Conservation (phyloP, 2,329 filamentous ascomycete genomes). For the Neocatenulostroma microsporum region DNA sequence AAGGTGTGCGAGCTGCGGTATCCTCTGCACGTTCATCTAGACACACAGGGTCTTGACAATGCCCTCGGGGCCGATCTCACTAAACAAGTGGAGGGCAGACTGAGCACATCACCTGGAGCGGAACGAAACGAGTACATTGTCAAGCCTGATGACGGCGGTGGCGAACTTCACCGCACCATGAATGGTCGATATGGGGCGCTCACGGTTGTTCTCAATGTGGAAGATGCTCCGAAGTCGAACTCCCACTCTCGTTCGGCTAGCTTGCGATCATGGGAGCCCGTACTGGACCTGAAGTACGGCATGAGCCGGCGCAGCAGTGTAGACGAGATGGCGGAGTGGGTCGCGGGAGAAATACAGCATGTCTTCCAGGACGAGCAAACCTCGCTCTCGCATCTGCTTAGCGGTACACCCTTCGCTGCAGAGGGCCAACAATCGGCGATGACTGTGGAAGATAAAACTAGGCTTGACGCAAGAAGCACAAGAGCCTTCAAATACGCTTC, state of each 20-base stretch:
- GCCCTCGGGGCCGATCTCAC: too few species aligned
- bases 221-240: neutral
- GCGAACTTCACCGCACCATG: too few species aligned
- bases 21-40: slow-evolving; percentile 1
- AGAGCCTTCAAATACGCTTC: slow-evolving; percentile 84
- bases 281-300: slow-evolving; percentile 71
- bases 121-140: too few species aligned
- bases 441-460: slow-evolving; percentile 14
- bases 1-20: slow-evolving; percentile 50
- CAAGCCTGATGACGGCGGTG: too few species aligned
- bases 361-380: slow-evolving; percentile 85
- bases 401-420: slow-evolving; percentile 21
- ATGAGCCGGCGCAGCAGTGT: slow-evolving; percentile 46
- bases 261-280: slow-evolving; percentile 60
- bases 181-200: neutral
- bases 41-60: too few species aligned
- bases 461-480: slow-evolving; percentile 63
- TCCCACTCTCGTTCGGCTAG: slow-evolving; percentile 38
- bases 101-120: too few species aligned
- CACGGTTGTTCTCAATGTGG: neutral
- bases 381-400: slow-evolving; percentile 49
- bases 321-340: slow-evolving; percentile 18
- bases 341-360: slow-evolving; percentile 67
- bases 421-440: slow-evolving; percentile 28
- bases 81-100: too few species aligned